Conservation (phyloP, 257 asterid genomes). For the Primulina eburnea region DNA sequence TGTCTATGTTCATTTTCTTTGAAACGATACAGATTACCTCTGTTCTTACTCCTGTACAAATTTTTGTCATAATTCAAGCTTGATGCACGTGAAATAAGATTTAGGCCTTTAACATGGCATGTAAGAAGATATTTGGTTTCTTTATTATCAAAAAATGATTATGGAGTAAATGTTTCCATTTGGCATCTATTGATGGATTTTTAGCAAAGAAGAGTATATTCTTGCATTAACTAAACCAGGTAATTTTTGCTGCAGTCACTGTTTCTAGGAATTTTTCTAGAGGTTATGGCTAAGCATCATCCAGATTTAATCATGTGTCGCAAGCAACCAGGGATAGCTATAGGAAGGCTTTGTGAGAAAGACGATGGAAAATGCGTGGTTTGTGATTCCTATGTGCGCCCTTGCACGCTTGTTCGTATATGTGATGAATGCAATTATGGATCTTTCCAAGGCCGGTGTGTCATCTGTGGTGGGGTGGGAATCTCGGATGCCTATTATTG, state of each 20-base stretch:
- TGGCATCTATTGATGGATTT: neutral
- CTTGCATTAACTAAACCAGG: neutral
- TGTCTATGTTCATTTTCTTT: neutral
- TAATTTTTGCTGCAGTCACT: neutral
- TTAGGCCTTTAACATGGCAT: neutral
- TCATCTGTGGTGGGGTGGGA: conserved; percentile 82
- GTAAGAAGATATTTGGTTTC: neutral
- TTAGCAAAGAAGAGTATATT: no score
- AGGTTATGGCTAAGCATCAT: conserved; percentile 82
- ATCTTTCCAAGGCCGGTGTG: conserved; percentile 85
- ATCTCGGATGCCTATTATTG: conserved; percentile 87
- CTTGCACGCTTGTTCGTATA: conserved; percentile 82
- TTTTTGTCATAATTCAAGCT: neutral
- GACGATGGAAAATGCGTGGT: conserved; percentile 84
- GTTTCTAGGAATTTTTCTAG: conserved; percentile 18
- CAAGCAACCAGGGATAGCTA: conserved; percentile 88
- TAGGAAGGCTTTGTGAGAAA: conserved; percentile 85
- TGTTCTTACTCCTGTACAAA: neutral
- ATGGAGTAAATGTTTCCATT: neutral
- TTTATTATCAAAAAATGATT: no score
- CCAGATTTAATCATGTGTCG: conserved; percentile 92
- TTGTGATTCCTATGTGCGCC: conserved; percentile 86
- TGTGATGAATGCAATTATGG: conserved; percentile 92
- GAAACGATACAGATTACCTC: neutral
- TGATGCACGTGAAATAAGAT: neutral